Base-by-base conservation (phyloP, 73 alveolate genomes). In the Paramecium sonneborni region DNA sequence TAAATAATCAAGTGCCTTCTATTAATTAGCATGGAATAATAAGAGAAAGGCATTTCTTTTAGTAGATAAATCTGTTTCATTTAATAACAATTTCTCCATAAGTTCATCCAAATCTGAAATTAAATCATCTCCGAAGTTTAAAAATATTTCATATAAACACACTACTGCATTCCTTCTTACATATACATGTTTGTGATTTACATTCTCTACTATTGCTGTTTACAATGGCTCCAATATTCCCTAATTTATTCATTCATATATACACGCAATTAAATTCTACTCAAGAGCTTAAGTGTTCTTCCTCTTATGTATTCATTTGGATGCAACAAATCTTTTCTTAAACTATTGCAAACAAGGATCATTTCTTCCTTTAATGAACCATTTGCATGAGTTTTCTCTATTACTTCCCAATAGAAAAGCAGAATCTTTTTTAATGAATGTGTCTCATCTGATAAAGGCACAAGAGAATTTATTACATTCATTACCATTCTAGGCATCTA, bases 271-370 rank as follows among this genome's bases (percentile, higher is more conserved):
- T 93, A 93, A 92, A 98, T 95, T 92, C 97, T 97, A 20, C 99
- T 86, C 32, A 98, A 97, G 37, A 98, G 96, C 85, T 99, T 93
- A 14, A 98, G 94, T 21, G 99, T 98, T 79, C 99, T 94, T 28
- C 99, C 99, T 92, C 99, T 85, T 41, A 98, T 95, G 86, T 95
- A 98, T 68, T 98, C 99, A 90, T 98, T 98, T 8, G 99, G 99
- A 85, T 97, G 95, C 44, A 97, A 97, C 26, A 98, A 94, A 79
- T 98, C 99, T 76, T 97, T 97, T 88, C 99, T 92, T 85, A 98
- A 92, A 38, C 98, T 97, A 94, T 98, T 98, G 95, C 99, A 98
- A 43, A 98, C 99, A 58, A 98, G 91, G 23, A 96, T 97, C 96
- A 98, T 96, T 92, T 98, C 99, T 57, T 97, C 99, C 88, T 98